Evolutionary conservation across 2,329 filamentous ascomycete species (phyloP).

Genomic region (Sporothrix sp.): DNA sequence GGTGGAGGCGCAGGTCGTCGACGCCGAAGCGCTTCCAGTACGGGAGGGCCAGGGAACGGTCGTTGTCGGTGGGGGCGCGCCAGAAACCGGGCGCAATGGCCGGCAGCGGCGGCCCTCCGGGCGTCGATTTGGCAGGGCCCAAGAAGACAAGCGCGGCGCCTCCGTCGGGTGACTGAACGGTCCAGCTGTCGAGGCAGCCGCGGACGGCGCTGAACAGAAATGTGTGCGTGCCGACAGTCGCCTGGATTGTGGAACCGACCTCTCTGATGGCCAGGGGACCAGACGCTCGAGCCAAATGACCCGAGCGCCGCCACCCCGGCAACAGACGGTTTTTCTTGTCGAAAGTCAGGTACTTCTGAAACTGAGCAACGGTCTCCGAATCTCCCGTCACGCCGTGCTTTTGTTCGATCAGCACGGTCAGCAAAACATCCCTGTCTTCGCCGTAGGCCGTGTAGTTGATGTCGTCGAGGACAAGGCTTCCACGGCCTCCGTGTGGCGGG

Average conservation of each 20-base stretch:
- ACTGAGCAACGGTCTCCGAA: slow-evolving; percentile 46
- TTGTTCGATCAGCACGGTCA: slow-evolving; percentile 2
- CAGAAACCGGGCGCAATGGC: slow-evolving; percentile 44
- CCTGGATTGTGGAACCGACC: slow-evolving; percentile 20
- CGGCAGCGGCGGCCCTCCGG: slow-evolving; percentile 14
- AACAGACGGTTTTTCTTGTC: slow-evolving; percentile 17
- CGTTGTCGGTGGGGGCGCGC: slow-evolving; percentile 58
- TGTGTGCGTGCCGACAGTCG: slow-evolving; percentile 26
- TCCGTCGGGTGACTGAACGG: slow-evolving; percentile 25
- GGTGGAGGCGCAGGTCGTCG: slow-evolving; percentile 34
- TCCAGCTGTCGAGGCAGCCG: slow-evolving; percentile 36
- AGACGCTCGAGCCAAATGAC: too few relatives aligned
- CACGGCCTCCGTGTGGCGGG: slow-evolving; percentile 27
- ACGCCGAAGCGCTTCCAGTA: slow-evolving; percentile 49
- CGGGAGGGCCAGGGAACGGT: slow-evolving; percentile 41
- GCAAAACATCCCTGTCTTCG: slow-evolving; percentile 1
- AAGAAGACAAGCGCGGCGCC: not conserved
- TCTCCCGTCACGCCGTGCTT: slow-evolving; percentile 22
- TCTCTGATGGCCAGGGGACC: slow-evolving; percentile 14
- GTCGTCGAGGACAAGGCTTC: slow-evolving; percentile 26
- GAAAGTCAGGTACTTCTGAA: slow-evolving; percentile 34
- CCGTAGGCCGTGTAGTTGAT: slow-evolving; percentile 34
- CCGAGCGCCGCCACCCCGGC: too few relatives aligned
- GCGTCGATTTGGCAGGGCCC: not conserved
- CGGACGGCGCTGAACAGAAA: slow-evolving; percentile 20